These are phyloP conservation scores for Nakazawaea wickerhamii DNA, from an alignment of 805 yeast genomes.

Conservation along the genomic window DNA sequence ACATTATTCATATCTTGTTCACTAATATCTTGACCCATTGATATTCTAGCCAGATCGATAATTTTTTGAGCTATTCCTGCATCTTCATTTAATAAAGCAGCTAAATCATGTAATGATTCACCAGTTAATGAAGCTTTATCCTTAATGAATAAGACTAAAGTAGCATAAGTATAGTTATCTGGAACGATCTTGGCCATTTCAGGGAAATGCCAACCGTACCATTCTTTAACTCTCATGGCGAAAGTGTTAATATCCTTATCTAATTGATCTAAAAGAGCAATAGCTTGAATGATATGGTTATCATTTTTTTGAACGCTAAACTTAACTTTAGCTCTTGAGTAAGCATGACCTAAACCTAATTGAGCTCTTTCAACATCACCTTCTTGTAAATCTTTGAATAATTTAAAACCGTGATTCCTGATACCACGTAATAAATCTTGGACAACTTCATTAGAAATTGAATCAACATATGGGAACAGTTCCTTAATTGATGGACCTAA, in stretches of 20 bases:
- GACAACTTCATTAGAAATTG: slow-evolving; percentile 84
- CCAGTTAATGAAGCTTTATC: slow-evolving; percentile 82
- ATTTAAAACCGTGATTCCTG: slow-evolving; percentile 83
- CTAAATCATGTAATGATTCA: slow-evolving; percentile 82
- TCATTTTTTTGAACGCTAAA: slow-evolving; percentile 98
- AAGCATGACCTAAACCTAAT: slow-evolving; percentile 98
- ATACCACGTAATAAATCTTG: slow-evolving; percentile 95
- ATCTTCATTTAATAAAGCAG: slow-evolving; percentile 86
- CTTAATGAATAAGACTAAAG: slow-evolving; percentile 72
- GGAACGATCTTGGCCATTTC: slow-evolving; percentile 89
- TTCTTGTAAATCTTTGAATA: slow-evolving; percentile 84
- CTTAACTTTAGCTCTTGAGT: slow-evolving; percentile 98
- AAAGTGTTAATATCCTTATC: slow-evolving; percentile 98
- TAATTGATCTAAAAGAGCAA: slow-evolving; percentile 93
- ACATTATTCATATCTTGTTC: slow-evolving; percentile 93
- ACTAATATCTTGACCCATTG: slow-evolving; percentile 98
- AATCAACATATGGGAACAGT: slow-evolving; percentile 79
- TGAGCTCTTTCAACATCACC: slow-evolving; percentile 98
- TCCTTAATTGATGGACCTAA: slow-evolving; percentile 97
- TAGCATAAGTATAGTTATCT: slow-evolving; percentile 84
- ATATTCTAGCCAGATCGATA: slow-evolving; percentile 91
- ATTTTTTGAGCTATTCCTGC: slow-evolving; percentile 88
- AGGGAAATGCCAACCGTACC: slow-evolving; percentile 99
- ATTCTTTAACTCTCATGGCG: slow-evolving; percentile 95
- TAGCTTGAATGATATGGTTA: slow-evolving; percentile 98